Percentiles rank a stretch among this genome's conserved stretches.
Conservation (phyloP, 176 grass and related monocot genomes). For the Lolium perenne region DNA sequence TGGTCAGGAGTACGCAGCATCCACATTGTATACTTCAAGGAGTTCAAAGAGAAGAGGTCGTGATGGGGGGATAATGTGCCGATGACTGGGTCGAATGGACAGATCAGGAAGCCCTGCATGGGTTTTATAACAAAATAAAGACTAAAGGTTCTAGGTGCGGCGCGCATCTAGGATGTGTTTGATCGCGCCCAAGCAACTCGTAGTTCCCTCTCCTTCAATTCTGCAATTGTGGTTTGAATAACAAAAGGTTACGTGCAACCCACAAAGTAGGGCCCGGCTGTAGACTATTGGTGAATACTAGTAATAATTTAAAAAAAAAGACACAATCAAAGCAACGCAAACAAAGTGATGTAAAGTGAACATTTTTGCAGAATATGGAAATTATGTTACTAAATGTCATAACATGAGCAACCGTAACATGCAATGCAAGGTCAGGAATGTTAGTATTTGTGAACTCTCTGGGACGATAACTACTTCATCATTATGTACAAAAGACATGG, state of each 20-base stretch:
- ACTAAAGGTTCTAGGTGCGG: background rate
- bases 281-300: background rate
- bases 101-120: constrained; percentile 41
- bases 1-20: constrained; percentile 31
- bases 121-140: constrained; percentile 30
- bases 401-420: background rate
- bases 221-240: background rate
- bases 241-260: background rate
- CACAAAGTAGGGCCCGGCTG: background rate
- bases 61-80: background rate
- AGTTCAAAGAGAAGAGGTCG: constrained; percentile 53
- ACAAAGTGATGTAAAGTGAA: background rate
- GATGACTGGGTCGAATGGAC: constrained; percentile 37
- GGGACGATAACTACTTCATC: background rate
- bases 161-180: background rate
- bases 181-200: background rate
- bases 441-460: background rate
- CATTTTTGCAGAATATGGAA: background rate
- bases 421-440: background rate
- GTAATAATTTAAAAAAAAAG: background rate
- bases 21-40: constrained; percentile 32
- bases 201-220: background rate
- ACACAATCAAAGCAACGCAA: background rate
- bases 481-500: background rate
- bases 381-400: background rate